These are phyloP conservation scores for Blastobotrys mokoenaii DNA, from an alignment of 805 yeast species.

Conservation along the genomic window DNA sequence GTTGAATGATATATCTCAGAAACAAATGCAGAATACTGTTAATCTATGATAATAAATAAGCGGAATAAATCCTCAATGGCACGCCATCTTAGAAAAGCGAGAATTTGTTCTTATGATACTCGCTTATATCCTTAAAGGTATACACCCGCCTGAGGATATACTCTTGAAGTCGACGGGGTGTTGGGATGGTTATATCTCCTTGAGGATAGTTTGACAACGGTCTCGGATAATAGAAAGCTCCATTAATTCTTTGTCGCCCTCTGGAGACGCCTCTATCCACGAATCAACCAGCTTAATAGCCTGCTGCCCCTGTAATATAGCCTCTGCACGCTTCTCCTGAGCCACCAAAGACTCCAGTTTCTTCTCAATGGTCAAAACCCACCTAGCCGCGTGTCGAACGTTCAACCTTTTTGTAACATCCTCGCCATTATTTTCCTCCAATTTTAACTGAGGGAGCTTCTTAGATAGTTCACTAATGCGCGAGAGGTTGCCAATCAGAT, in stretches of 20 bases:
- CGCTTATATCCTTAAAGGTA: no score
- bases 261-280: slow-evolving; percentile 1
- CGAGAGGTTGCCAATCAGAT: neutral
- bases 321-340: neutral
- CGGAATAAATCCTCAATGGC: no score
- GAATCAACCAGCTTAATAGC: slow-evolving; percentile 2
- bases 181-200: neutral
- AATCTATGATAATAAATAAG: no score
- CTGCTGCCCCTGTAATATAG: neutral
- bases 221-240: slow-evolving; percentile 2
- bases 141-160: no score
- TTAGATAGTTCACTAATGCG: neutral
- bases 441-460: neutral
- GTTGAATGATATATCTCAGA: no score
- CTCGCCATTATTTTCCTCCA: neutral
- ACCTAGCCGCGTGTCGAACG: neutral
- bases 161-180: no score
- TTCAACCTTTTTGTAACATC: neutral
- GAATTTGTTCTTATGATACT: no score
- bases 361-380: slow-evolving; percentile 4
- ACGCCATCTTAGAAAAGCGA: no score
- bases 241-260: neutral
- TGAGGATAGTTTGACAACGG: slow-evolving; percentile 1
- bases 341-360: neutral
- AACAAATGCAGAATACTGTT: no score